Evolutionary conservation across 2,329 filamentous ascomycete genomes (phyloP), one percentile per base, ranked within the genome.

Genomic region (Verticillium longisporum): DNA sequence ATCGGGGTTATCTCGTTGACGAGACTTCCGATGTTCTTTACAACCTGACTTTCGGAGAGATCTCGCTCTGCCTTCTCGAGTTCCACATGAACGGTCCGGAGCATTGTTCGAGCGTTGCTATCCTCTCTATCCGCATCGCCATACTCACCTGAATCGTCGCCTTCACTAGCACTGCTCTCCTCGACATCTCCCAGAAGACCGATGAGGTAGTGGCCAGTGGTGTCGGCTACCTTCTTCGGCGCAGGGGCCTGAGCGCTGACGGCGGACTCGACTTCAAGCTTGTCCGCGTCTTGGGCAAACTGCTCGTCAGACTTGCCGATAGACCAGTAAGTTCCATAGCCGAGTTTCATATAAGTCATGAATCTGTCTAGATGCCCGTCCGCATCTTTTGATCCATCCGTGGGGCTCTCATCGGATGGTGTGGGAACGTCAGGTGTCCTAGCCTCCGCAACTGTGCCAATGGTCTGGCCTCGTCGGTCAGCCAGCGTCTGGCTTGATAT

Each of bases 51-150:
- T 65, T 82, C 79, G 6, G 57, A 54, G 6, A 55, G 18, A 15
- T 55, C 33, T 11, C 32, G n/a, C 4, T 75, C 70, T n/a, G 71
- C 75, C 21, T 74, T 71, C 58, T 85, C 80, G 21, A 89, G 73
- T 68, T 91, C 87, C 31, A 92, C 80, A 26, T 88, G 84, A 31
- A 93, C 66, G 0, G 88, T 90, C 56, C 89, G 83, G 3, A 91
- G 74, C 13, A 86, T 73, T 10, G 84, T 87, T 34, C 88, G 81
- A 1, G 82, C 78, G 63, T 84, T 81, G 59, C 77, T 65, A 41
- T 77, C 74, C 9, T 53, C 45, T 53, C 18, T 7, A 3, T 53
- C n/a, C 18, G 45, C n/a, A 7, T 53, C 45, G 45, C n/a, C 45
- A 7, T 11, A 18, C 10, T 13, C 18, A 21, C 18, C 45, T 21